Conservation (phyloP, 2,329 filamentous ascomycete genomes). For the Diplodia sapinea region DNA sequence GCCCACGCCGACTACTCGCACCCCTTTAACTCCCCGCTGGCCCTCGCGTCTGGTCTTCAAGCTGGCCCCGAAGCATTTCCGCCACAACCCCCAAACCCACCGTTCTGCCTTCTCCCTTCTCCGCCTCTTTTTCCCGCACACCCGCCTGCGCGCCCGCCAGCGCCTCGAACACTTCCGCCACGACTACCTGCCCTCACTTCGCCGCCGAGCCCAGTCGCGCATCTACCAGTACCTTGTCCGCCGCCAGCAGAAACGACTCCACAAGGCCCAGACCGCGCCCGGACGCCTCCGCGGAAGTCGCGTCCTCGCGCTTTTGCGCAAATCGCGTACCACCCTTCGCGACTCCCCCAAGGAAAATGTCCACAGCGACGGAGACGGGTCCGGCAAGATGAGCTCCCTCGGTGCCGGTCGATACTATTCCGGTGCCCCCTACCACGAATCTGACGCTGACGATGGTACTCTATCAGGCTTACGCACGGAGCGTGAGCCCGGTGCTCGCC, state of each 20-base stretch:
- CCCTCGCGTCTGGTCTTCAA: conserved; percentile 20
- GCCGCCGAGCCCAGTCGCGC: conserved; percentile 73
- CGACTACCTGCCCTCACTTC: conserved; percentile 74
- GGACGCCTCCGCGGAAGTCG: conserved; percentile 38
- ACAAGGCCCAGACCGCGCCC: conserved; percentile 34
- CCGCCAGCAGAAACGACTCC: conserved; percentile 56
- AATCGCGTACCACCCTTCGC: conserved; percentile 35
- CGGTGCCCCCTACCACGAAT: conserved; percentile 22
- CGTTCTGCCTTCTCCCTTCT: conserved; percentile 53
- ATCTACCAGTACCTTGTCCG: conserved; percentile 76
- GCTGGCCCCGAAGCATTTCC: conserved; percentile 40
- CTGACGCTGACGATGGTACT: conserved; percentile 34
- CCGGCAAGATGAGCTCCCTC: conserved; percentile 24
- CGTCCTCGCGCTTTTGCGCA: conserved; percentile 40
- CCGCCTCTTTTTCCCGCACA: conserved; percentile 72
- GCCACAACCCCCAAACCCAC: conserved; percentile 42
- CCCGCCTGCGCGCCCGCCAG: conserved; percentile 67
- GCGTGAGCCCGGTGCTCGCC: conserved; percentile 70
- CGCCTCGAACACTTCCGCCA: conserved; percentile 73
- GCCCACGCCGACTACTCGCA: background rate
- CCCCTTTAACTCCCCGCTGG: conserved; percentile 21
- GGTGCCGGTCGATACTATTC: conserved; percentile 31
- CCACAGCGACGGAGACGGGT: background rate
- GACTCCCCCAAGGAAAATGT: conserved; percentile 28
- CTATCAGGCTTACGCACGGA: conserved; percentile 46